Evolutionary conservation across 2,329 filamentous ascomycete genomes (phyloP).

Genomic region (Clonostachys chloroleuca): DNA sequence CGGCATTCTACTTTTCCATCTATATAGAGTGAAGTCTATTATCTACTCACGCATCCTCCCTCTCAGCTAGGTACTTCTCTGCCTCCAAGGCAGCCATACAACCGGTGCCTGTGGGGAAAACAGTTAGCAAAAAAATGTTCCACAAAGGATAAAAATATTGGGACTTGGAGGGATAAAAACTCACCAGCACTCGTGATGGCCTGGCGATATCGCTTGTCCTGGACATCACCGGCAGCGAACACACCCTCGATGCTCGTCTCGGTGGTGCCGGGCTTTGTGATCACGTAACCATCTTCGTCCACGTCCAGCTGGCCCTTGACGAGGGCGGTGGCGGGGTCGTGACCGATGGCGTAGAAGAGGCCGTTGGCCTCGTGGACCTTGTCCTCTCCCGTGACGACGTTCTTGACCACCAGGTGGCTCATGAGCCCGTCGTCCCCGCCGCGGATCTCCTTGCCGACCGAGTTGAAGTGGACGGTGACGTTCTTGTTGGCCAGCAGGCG

Average conservation of each 20-base stretch:
- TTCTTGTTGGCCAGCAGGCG: slow-evolving; percentile 80
- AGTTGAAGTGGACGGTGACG: slow-evolving; percentile 85
- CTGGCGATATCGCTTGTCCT: slow-evolving; percentile 97
- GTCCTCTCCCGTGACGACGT: slow-evolving; percentile 69
- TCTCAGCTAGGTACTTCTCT: slow-evolving; percentile 85
- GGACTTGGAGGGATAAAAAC: slow-evolving; percentile 22
- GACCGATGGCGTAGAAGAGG: slow-evolving; percentile 94
- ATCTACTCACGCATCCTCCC: slow-evolving; percentile 39
- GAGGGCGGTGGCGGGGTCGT: slow-evolving; percentile 87
- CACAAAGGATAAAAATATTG: background rate
- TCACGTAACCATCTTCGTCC: slow-evolving; percentile 86
- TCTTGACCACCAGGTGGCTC: slow-evolving; percentile 80
- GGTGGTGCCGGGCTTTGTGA: slow-evolving; percentile 84
- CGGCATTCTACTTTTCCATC: background rate
- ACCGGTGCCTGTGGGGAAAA: slow-evolving; percentile 62
- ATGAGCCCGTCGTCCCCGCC: slow-evolving; percentile 84
- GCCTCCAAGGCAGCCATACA: slow-evolving; percentile 95
- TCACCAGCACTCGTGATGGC: slow-evolving; percentile 94
- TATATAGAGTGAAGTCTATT: background rate
- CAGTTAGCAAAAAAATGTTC: background rate
- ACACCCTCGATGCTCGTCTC: slow-evolving; percentile 87
- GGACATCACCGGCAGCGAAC: slow-evolving; percentile 94
- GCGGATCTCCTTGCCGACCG: slow-evolving; percentile 74
- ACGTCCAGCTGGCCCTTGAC: slow-evolving; percentile 88
- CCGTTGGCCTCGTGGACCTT: slow-evolving; percentile 88